Evolutionary conservation across 2,329 filamentous ascomycete genomes (phyloP), one percentile per base, ranked within the genome.

Genomic region (Sporothrix pseudoabietina): DNA sequence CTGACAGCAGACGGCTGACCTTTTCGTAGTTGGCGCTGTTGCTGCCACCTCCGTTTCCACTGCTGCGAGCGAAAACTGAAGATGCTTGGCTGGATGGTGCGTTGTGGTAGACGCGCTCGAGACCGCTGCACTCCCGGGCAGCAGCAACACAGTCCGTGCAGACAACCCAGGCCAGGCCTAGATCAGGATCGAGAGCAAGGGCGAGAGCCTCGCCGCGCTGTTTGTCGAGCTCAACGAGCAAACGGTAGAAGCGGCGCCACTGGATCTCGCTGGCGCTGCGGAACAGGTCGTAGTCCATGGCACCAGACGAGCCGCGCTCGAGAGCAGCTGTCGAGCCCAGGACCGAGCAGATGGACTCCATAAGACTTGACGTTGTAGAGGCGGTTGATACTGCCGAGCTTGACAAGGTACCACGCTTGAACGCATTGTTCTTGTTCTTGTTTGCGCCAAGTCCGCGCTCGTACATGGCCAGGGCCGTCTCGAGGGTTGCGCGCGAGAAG

Each of bases 181-280:
- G 86, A 66, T 88, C 86, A 0, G 87, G 81, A 78, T 98, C 96
- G 72, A 93, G 90, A 0, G 90, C 88, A 61, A 98, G 84, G 1
- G 92, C 90, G 61, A 98, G 82, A 0, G 93, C 91, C 78, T 98
- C 94, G 22, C 92, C 91, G 78, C 94, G 88, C 78, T 93, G 91
- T 78, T 92, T 94, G 79, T 98, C 94, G 55, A 99, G 84, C 79
- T 97, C 94, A 14, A 92, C 86, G 22, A 97, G 87, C 22, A 98
- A 86, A 44, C 94, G 90, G 83, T 94, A 97, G 81, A 97, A 97
- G 69, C 92, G 89, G 75, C 92, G 90, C 96, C 96, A 99, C 80
- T 97, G 94, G 12, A 88, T 87, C 79, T 96, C 92, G 71, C 91
- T 90, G 44, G 93, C 90, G 47, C 86, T 84, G 73, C 92, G 88